Conservation (phyloP, 805 yeast genomes). For the Aciculoconidium aculeatum region DNA sequence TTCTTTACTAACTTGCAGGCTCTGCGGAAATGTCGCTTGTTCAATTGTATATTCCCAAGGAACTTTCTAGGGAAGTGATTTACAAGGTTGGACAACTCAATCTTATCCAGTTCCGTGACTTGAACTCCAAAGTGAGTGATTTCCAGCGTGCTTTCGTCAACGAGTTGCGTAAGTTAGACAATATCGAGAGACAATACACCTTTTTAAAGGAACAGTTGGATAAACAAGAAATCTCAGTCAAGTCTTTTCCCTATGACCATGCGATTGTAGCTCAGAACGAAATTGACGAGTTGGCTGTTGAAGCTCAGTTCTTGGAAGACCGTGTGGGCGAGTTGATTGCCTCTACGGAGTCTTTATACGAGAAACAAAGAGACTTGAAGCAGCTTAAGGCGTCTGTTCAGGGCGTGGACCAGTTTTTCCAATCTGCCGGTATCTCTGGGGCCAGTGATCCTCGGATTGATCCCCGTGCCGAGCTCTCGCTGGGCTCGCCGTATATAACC, state of each 20-base stretch:
- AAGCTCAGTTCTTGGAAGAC: slow-evolving; percentile 63
- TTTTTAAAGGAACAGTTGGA: slow-evolving; percentile 43
- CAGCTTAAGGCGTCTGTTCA: slow-evolving; percentile 57
- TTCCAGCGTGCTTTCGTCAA: slow-evolving; percentile 90
- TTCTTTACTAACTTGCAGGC: slow-evolving; percentile 35
- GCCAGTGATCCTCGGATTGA: slow-evolving; percentile 28
- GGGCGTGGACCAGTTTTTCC: slow-evolving; percentile 32
- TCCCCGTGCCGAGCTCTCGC: slow-evolving; percentile 32
- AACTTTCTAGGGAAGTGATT: slow-evolving; percentile 82
- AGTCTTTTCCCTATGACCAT: slow-evolving; percentile 29
- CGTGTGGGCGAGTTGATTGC: slow-evolving; percentile 67
- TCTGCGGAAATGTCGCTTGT: slow-evolving; percentile 97
- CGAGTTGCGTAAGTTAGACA: slow-evolving; percentile 79
- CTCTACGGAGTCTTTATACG: slow-evolving; percentile 58
- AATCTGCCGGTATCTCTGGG: slow-evolving; percentile 14
- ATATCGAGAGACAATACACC: slow-evolving; percentile 73
- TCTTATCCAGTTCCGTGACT: slow-evolving; percentile 79
- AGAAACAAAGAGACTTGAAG: slow-evolving; percentile 56
- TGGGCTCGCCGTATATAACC: slow-evolving; percentile 45
- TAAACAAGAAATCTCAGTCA: slow-evolving; percentile 39
- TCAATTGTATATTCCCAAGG: slow-evolving; percentile 87
- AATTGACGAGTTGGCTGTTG: slow-evolving; percentile 64
- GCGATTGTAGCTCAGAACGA: slow-evolving; percentile 43
- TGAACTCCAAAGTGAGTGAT: slow-evolving; percentile 67
- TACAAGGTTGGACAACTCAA: slow-evolving; percentile 84